phyloP scores from a whole-genome alignment of 2,329 filamentous ascomycete genomes.

The Hymenoscyphus repandus region DNA sequence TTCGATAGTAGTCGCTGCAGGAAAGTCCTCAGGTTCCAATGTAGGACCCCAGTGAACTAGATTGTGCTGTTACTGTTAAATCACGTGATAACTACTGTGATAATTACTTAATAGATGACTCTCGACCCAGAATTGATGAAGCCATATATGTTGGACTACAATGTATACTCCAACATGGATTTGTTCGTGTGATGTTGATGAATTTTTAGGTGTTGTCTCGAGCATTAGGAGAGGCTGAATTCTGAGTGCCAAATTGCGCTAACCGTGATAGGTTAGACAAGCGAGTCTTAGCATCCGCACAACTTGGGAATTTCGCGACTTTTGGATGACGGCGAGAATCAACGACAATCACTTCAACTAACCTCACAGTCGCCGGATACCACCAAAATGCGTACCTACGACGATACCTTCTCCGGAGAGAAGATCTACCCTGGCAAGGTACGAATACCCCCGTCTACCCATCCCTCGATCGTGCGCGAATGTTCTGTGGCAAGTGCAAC shows the following conservation, averaged over 20 bases:
- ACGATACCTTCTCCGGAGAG: constrained; percentile 71
- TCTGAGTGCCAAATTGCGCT: background rate
- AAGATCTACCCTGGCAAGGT: constrained; percentile 81
- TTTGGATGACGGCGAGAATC: constrained; percentile 10
- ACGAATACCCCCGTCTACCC: constrained; percentile 33
- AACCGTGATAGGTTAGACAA: constrained; percentile 1
- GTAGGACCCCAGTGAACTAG: no score
- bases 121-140: no score
- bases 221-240: no score
- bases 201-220: no score
- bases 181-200: no score
- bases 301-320: constrained; percentile 15
- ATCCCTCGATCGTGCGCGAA: background rate
- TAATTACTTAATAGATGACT: no score
- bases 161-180: no score
- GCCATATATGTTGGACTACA: no score
- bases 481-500: background rate
- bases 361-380: constrained; percentile 24
- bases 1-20: no score
- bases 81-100: no score
- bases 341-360: constrained; percentile 23
- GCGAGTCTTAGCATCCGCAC: constrained; percentile 10
- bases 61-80: no score
- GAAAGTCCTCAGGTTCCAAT: no score
- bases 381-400: constrained; percentile 46